phyloP scores from a whole-genome alignment of 2,329 filamentous ascomycete species.

The Trichoderma brevicompactum region DNA sequence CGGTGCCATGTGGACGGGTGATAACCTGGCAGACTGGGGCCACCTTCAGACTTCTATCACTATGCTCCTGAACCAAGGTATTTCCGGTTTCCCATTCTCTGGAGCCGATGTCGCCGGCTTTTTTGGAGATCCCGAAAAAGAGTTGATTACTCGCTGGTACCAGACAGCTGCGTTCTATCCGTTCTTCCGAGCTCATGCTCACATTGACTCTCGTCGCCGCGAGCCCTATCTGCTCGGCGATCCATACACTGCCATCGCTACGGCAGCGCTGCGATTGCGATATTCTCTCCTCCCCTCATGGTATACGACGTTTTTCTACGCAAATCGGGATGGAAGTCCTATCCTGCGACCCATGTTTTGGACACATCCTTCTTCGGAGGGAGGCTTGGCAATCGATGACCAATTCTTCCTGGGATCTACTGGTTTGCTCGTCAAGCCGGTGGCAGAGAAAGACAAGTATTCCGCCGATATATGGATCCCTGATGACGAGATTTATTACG shows the following conservation, averaged over 20 bases:
- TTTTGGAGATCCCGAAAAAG: constrained; percentile 94
- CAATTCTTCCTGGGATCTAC: constrained; percentile 90
- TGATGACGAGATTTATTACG: constrained; percentile 87
- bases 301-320: constrained; percentile 97
- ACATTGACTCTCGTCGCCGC: constrained; percentile 92
- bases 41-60: constrained; percentile 88
- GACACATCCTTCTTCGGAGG: constrained; percentile 83
- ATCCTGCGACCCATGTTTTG: constrained; percentile 94
- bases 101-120: constrained; percentile 97
- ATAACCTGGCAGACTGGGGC: constrained; percentile 92
- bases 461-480: constrained; percentile 83
- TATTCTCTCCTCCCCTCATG: constrained; percentile 90
- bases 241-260: constrained; percentile 84
- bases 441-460: constrained; percentile 75
- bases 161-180: constrained; percentile 96
- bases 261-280: constrained; percentile 82
- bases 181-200: constrained; percentile 96
- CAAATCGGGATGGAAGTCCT: constrained; percentile 79
- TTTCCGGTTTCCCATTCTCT: constrained; percentile 90
- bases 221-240: constrained; percentile 90
- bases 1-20: constrained; percentile 98
- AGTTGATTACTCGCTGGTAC: constrained; percentile 93
- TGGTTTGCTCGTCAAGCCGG: constrained; percentile 89
- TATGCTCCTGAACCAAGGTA: constrained; percentile 91
- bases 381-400: constrained; percentile 86